Evolutionary conservation across 768 basidiomycete species (phyloP).

Genomic region (Suillus plorans): DNA sequence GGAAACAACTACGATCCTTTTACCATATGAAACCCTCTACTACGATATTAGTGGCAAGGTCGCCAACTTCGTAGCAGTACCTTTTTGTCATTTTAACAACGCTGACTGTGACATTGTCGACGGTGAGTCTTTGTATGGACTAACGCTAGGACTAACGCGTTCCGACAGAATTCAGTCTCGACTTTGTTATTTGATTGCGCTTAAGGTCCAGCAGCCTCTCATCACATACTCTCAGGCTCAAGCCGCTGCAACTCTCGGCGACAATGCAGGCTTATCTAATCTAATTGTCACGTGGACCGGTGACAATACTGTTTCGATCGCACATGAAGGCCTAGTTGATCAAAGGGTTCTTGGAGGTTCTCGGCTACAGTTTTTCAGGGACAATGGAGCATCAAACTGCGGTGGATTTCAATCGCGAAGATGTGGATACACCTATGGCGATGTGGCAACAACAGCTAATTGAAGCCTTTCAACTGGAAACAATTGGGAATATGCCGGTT

Average conservation of each 20-base stretch:
- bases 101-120: background rate
- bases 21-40: background rate
- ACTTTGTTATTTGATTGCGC: background rate
- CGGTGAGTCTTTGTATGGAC: background rate
- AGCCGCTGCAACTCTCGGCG: background rate
- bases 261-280: background rate
- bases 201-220: background rate
- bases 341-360: background rate
- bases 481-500: constrained; percentile 2
- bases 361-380: background rate
- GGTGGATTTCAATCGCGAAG: background rate
- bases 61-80: background rate
- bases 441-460: background rate
- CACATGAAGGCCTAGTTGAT: background rate
- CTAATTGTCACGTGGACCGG: background rate
- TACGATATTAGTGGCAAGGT: background rate
- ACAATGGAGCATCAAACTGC: background rate
- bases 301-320: background rate
- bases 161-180: background rate
- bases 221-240: background rate
- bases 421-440: background rate
- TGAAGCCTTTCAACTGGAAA: background rate
- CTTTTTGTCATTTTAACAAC: background rate
- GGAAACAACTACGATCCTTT: too few species aligned
- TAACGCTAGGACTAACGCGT: background rate